These are phyloP conservation scores for Chaetomium tenue DNA, from an alignment of 495 filamentous ascomycete genomes.

Conservation along the genomic window DNA sequence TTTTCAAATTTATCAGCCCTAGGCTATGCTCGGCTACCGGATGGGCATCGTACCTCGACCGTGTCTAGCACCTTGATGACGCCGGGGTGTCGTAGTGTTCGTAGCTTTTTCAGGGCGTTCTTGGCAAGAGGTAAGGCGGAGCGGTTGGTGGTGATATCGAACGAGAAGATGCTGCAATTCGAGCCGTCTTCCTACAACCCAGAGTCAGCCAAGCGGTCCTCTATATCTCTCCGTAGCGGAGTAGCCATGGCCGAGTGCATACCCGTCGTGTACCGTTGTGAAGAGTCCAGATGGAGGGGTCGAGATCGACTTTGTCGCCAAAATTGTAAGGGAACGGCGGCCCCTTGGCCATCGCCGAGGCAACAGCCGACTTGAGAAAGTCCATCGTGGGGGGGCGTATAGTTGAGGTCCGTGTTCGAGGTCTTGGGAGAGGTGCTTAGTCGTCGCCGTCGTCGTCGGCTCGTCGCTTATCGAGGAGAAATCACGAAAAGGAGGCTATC, in stretches of 20 bases:
- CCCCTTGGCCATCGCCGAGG: conserved; percentile 92
- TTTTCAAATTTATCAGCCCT: conserved; percentile 22
- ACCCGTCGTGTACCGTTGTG: conserved; percentile 90
- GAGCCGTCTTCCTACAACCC: conserved; percentile 79
- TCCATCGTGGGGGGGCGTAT: conserved; percentile 61
- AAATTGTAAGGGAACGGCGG: conserved; percentile 88
- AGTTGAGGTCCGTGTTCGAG: neutral
- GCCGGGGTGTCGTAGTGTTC: conserved; percentile 89
- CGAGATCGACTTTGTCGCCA: conserved; percentile 83
- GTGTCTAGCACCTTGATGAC: conserved; percentile 91
- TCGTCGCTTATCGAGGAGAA: neutral
- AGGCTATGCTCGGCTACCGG: neutral
- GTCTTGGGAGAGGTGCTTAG: neutral
- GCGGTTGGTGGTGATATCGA: conserved; percentile 78
- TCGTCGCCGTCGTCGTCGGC: neutral
- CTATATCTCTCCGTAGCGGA: neutral
- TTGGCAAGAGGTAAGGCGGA: conserved; percentile 79
- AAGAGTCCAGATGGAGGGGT: conserved; percentile 87
- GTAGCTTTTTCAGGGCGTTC: conserved; percentile 87
- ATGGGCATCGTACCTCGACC: conserved; percentile 69
- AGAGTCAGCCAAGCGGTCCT: conserved; percentile 2
- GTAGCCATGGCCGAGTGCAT: conserved; percentile 32
- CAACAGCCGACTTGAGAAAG: conserved; percentile 95
- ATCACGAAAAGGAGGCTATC: conserved; percentile 12
- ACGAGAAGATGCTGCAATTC: conserved; percentile 92